Evolutionary conservation across 805 yeast species (phyloP).

Genomic region (Metschnikowia amazonensis): DNA sequence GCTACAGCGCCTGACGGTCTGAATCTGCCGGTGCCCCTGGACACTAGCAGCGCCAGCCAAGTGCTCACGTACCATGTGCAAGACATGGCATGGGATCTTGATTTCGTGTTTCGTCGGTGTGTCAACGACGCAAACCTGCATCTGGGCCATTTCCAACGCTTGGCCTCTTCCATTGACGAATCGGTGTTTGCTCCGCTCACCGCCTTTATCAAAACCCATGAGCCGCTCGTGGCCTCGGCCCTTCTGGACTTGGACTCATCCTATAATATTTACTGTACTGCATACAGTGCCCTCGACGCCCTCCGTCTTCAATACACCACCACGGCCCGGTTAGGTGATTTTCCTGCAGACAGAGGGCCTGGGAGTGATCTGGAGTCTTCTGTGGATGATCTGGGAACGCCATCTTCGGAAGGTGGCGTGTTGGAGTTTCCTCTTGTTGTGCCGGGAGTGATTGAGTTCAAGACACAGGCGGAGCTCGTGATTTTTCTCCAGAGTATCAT

Average conservation of each 20-base stretch:
- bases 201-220: conserved; percentile 32
- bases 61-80: conserved; percentile 1
- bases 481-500: conserved; percentile 24
- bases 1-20: too few relatives aligned
- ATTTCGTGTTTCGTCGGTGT: conserved; percentile 14
- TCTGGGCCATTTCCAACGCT: conserved; percentile 18
- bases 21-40: not conserved
- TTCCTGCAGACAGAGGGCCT: conserved; percentile 9
- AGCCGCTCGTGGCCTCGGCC: conserved; percentile 28
- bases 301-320: conserved; percentile 30
- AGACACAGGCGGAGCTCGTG: conserved; percentile 19
- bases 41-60: not conserved
- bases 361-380: not conserved
- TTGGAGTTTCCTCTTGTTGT: conserved; percentile 31
- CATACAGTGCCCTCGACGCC: conserved; percentile 26
- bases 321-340: conserved; percentile 30
- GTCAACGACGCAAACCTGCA: conserved; percentile 10
- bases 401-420: not conserved
- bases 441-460: conserved; percentile 24
- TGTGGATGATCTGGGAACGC: not conserved
- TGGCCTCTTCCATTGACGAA: conserved; percentile 34
- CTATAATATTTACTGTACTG: conserved; percentile 24
- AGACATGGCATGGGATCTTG: conserved; percentile 9
- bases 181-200: conserved; percentile 33
- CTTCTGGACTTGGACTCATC: conserved; percentile 23